Evolutionary conservation across 352 stramenopile genomes (phyloP).

Genomic region (Phytopythium aichiense): DNA sequence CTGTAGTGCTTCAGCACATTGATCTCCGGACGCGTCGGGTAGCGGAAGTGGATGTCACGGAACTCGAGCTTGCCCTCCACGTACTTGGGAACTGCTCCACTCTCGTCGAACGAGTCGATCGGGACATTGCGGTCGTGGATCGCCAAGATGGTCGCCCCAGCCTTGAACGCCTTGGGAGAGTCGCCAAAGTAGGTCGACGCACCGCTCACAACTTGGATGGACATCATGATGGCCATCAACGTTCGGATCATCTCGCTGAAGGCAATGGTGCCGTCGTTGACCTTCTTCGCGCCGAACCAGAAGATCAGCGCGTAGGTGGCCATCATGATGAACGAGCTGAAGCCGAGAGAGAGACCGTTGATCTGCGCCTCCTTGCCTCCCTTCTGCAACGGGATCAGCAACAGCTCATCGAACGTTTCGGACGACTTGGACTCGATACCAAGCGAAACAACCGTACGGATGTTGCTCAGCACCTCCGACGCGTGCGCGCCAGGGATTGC

Average conservation of each 20-base stretch:
- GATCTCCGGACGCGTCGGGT: constrained; percentile 58
- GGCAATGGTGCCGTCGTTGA: constrained; percentile 19
- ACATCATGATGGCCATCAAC: constrained; percentile 56
- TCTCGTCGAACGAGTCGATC: constrained; percentile 37
- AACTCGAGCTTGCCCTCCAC: constrained; percentile 48
- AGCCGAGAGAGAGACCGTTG: constrained; percentile 56
- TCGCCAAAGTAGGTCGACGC: no score
- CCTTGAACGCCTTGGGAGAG: no score
- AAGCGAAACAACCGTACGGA: constrained; percentile 40
- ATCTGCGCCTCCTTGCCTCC: constrained; percentile 30
- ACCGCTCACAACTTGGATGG: constrained; percentile 11
- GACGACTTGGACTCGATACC: constrained; percentile 30
- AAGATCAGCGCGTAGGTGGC: constrained; percentile 53
- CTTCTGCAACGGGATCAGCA: constrained; percentile 23
- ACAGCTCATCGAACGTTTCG: constrained; percentile 15
- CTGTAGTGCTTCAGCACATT: constrained; percentile 83
- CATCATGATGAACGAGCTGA: constrained; percentile 58
- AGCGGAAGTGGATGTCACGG: constrained; percentile 67
- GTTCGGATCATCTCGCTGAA: constrained; percentile 39
- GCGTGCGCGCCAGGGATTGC: constrained; percentile 34
- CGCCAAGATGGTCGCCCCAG: no score
- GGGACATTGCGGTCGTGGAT: constrained; percentile 26
- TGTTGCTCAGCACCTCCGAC: constrained; percentile 42
- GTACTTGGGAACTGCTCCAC: constrained; percentile 11
- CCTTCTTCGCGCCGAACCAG: constrained; percentile 53